phyloP scores from a whole-genome alignment of 2,329 filamentous ascomycete species.

The Calonectria crousiana region DNA sequence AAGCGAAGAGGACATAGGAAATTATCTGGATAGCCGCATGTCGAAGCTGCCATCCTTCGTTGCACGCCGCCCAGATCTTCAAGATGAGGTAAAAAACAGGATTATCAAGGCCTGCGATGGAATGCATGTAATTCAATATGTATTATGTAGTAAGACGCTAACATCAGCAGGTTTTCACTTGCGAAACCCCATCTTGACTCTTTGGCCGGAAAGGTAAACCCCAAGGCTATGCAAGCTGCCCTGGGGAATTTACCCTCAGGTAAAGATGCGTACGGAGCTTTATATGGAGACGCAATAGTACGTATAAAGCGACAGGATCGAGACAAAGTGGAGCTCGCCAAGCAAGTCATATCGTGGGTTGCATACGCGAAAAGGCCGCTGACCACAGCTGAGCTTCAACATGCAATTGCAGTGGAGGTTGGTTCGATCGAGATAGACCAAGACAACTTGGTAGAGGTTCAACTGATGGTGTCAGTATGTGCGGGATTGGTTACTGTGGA shows the following conservation, averaged over 20 bases:
- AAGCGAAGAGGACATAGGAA: neutral
- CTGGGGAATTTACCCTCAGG: neutral
- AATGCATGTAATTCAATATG: neutral
- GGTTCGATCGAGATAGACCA: conserved; percentile 44
- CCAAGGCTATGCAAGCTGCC: neutral
- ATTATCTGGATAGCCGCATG: neutral
- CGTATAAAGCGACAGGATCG: neutral
- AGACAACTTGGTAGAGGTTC: conserved; percentile 47
- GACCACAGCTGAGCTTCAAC: conserved; percentile 49
- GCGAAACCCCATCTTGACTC: neutral
- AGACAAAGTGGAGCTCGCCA: neutral
- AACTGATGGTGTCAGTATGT: conserved; percentile 52
- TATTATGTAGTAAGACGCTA: neutral
- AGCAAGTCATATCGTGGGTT: neutral
- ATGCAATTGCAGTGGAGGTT: conserved; percentile 54
- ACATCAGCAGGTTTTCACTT: neutral
- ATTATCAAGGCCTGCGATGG: neutral
- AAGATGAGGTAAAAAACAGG: neutral
- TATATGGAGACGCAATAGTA: neutral
- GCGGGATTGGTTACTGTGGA: conserved; percentile 56
- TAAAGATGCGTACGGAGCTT: neutral
- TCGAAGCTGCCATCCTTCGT: neutral
- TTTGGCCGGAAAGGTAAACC: neutral
- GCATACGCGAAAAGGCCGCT: neutral
- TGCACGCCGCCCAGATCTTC: neutral